Conservation (phyloP, 2,329 filamentous ascomycete genomes). For the Sporothrix globosa region DNA sequence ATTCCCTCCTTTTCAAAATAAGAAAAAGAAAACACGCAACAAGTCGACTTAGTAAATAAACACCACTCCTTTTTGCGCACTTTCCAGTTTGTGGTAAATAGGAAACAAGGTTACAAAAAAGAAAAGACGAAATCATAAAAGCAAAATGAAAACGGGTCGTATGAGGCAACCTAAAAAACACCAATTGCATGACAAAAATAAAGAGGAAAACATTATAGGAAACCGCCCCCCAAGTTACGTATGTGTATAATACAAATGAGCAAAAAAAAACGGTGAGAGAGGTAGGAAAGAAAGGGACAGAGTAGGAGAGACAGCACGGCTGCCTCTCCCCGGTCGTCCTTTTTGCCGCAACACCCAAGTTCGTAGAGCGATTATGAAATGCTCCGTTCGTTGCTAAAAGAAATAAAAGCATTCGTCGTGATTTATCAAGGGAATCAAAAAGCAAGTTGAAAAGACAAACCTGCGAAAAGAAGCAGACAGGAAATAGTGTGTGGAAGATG, state of each 20-base stretch:
- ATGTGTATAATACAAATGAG: conserved; percentile 31
- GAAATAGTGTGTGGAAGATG: not conserved
- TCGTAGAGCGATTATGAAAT: not conserved
- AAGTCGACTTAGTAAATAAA: not conserved
- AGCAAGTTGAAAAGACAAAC: not conserved
- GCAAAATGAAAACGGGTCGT: conserved; percentile 6
- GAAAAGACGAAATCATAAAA: not conserved
- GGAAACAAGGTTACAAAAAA: not conserved
- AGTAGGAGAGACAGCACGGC: not conserved
- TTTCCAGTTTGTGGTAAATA: not conserved
- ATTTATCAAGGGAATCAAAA: conserved; percentile 10
- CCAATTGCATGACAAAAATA: not conserved
- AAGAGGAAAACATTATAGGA: conserved; percentile 8
- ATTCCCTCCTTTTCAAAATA: conserved; percentile 16
- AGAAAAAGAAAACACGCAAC: not conserved
- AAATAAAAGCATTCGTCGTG: conserved; percentile 18
- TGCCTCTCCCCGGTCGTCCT: not conserved
- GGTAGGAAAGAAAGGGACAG: not conserved
- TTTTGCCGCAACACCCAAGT: not conserved
- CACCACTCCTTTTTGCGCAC: not conserved
- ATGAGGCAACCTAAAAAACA: not conserved
- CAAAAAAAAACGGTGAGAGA: too few relatives aligned
- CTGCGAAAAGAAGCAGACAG: not conserved
- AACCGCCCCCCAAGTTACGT: not conserved
- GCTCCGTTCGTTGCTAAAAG: not conserved